Conservation (phyloP, 495 filamentous ascomycete genomes). For the Penicillium parvum region DNA sequence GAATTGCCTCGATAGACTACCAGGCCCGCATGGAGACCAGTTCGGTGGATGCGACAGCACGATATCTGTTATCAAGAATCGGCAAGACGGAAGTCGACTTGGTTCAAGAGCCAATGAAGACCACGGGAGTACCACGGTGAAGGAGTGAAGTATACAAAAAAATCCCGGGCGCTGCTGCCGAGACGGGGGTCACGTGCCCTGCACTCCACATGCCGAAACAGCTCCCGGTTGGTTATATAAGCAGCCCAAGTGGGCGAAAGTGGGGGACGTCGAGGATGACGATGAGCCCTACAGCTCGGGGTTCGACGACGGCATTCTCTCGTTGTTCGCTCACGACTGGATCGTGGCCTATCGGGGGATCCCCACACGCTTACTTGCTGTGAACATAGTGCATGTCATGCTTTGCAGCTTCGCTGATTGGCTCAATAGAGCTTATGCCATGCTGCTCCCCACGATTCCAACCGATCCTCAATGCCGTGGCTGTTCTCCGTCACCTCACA, state of each 20-base stretch:
- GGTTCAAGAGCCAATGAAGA: neutral
- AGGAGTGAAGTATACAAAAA: neutral
- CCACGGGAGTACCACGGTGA: neutral
- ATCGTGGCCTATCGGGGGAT: neutral
- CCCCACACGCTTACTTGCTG: constrained; percentile 9
- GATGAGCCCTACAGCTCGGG: constrained; percentile 6
- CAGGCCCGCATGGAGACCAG: neutral
- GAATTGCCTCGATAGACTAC: constrained; percentile 21
- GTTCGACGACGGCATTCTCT: constrained; percentile 10
- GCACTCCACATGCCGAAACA: constrained; percentile 33
- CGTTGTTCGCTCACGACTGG: no score
- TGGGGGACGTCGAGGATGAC: no score
- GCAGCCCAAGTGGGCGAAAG: no score
- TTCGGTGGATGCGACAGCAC: constrained; percentile 10
- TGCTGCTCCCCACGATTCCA: constrained; percentile 30
- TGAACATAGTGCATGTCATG: constrained; percentile 4
- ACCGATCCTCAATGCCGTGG: constrained; percentile 42
- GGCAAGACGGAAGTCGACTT: neutral
- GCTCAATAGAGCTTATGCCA: neutral
- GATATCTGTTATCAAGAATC: neutral
- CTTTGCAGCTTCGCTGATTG: constrained; percentile 11
- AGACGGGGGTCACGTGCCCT: constrained; percentile 22
- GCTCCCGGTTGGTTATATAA: no score
- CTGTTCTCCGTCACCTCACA: constrained; percentile 28
- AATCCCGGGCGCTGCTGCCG: constrained; percentile 32